Percentiles rank a stretch among this genome's conserved stretches.
Evolutionary conservation across 2,329 filamentous ascomycete genomes (phyloP).

Genomic region (Cercospora citrullina): DNA sequence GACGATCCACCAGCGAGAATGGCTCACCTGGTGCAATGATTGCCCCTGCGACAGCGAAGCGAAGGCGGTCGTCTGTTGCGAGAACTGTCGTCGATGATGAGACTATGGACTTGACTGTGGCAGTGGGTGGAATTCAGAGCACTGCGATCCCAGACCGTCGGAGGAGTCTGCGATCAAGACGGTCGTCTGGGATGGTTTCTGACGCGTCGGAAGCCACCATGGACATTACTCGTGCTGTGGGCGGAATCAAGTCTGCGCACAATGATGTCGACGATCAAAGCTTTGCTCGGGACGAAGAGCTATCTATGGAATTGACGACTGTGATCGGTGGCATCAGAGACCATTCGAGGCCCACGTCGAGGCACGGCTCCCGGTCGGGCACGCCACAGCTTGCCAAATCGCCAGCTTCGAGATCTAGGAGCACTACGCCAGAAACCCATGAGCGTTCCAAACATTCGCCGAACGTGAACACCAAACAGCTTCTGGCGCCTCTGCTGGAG

Average conservation of each 20-base stretch:
- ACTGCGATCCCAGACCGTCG: constrained; percentile 33
- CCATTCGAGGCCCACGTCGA: constrained; percentile 32
- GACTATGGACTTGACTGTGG: constrained; percentile 45
- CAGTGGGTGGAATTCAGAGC: constrained; percentile 40
- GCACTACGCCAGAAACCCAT: constrained; percentile 59
- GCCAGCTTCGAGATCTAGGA: constrained; percentile 25
- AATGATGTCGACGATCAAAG: constrained; percentile 28
- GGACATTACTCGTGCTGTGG: constrained; percentile 59
- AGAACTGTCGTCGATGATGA: constrained; percentile 44
- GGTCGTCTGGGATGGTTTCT: constrained; percentile 38
- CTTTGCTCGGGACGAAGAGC: constrained; percentile 47
- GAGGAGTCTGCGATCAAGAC: constrained; percentile 39
- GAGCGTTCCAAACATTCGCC: constrained; percentile 57
- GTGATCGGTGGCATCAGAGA: constrained; percentile 48
- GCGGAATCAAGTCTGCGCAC: constrained; percentile 39
- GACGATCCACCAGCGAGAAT: constrained; percentile 42
- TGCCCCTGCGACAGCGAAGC: constrained; percentile 33
- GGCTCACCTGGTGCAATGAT: constrained; percentile 36
- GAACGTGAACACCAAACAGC: constrained; percentile 41
- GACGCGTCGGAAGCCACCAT: constrained; percentile 52
- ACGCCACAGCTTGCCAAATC: constrained; percentile 50
- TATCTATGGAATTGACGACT: constrained; percentile 56
- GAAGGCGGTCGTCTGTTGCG: constrained; percentile 40
- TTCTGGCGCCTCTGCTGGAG: constrained; percentile 39
- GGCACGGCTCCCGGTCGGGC: constrained; percentile 19